phyloP scores from a whole-genome alignment of 805 yeast species.

The Saccharomycopsis sp. region DNA sequence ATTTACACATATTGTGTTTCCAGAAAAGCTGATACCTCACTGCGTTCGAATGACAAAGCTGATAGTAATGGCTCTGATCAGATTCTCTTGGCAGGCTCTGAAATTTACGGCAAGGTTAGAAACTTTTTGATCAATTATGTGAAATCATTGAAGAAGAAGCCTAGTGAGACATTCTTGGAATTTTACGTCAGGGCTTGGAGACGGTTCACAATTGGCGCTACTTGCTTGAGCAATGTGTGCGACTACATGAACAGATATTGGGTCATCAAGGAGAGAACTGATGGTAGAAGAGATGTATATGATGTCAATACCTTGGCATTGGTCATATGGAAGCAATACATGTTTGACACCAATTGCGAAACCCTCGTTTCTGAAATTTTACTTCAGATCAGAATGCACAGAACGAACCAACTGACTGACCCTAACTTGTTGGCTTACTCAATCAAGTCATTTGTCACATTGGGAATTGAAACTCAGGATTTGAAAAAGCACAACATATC shows the following conservation, averaged over 20 bases:
- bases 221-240: constrained; percentile 83
- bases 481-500: constrained; percentile 74
- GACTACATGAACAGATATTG: constrained; percentile 95
- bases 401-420: constrained; percentile 69
- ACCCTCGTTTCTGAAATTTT: constrained; percentile 61
- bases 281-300: constrained; percentile 80
- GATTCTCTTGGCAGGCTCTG: constrained; percentile 68
- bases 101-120: constrained; percentile 66
- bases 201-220: constrained; percentile 84
- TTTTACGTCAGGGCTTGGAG: constrained; percentile 86
- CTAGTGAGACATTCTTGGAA: constrained; percentile 61
- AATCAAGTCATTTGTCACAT: constrained; percentile 75
- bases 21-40: too few relatives aligned
- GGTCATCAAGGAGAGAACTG: constrained; percentile 94
- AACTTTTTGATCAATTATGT: constrained; percentile 57
- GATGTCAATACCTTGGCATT: constrained; percentile 87
- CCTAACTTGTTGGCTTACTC: constrained; percentile 59
- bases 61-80: background rate
- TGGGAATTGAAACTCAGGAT: constrained; percentile 89
- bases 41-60: background rate
- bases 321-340: constrained; percentile 76
- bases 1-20: constrained; percentile 88
- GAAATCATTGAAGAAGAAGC: constrained; percentile 37
- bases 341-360: constrained; percentile 62
- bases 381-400: constrained; percentile 64